These are phyloP conservation scores for Xenoacremonium recifei DNA, from an alignment of 2,329 filamentous ascomycete genomes.

Conservation along the genomic window DNA sequence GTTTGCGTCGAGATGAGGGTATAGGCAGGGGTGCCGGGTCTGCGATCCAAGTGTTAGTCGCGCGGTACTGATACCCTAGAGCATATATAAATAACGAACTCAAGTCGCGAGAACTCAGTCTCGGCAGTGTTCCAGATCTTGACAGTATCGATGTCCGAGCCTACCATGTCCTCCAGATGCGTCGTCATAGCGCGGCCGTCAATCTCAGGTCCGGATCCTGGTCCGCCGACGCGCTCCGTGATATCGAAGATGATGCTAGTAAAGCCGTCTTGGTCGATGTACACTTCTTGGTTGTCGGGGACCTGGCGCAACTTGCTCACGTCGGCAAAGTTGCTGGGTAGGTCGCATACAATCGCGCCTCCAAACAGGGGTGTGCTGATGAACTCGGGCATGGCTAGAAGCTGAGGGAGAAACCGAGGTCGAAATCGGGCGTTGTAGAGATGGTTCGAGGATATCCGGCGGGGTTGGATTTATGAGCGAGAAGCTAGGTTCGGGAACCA, in stretches of 20 bases:
- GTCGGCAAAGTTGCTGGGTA: slow-evolving; percentile 68
- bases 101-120: slow-evolving; percentile 56
- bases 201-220: slow-evolving; percentile 54
- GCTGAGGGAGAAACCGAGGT: too few species aligned
- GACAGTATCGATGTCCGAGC: slow-evolving; percentile 60
- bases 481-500: too few species aligned
- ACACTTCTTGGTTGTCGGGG: slow-evolving; percentile 89
- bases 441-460: too few species aligned
- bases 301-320: slow-evolving; percentile 74
- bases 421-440: too few species aligned
- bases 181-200: slow-evolving; percentile 69
- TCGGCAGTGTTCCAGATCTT: slow-evolving; percentile 66
- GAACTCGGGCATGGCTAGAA: slow-evolving; percentile 56
- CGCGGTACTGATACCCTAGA: background rate
- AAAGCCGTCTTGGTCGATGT: slow-evolving; percentile 78
- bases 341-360: slow-evolving; percentile 67
- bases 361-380: slow-evolving; percentile 64
- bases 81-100: slow-evolving; percentile 29
- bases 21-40: slow-evolving; percentile 56
- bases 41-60: slow-evolving; percentile 17
- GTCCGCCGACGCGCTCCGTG: slow-evolving; percentile 69
- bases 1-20: slow-evolving; percentile 68
- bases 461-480: too few species aligned
- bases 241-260: slow-evolving; percentile 90
- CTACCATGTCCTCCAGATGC: slow-evolving; percentile 68